phyloP scores from a whole-genome alignment of 192 early-diverging fungal genomes.

The Umbelopsis vinacea region DNA sequence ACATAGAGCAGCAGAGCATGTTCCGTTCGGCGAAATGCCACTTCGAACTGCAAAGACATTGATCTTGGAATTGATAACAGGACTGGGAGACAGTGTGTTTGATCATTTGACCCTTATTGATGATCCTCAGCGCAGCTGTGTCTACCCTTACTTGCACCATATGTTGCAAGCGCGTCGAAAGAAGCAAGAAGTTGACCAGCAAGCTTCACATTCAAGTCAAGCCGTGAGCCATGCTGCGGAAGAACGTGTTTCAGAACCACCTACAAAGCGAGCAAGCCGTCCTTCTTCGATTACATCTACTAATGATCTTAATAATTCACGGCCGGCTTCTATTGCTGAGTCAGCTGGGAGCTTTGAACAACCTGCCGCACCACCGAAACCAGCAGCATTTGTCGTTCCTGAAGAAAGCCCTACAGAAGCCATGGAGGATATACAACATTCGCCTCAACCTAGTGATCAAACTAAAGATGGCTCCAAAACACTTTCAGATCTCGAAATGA shows the following conservation, averaged over 20 bases:
- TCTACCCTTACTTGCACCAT: conserved; percentile 67
- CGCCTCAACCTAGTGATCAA: not conserved
- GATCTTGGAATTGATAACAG: conserved; percentile 73
- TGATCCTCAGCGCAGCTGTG: conserved; percentile 63
- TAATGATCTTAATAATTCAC: conserved; percentile 8
- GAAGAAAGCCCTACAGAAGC: not conserved
- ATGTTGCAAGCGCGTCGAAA: conserved; percentile 56
- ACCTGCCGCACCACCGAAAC: conserved; percentile 8
- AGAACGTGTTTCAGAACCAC: conserved; percentile 8
- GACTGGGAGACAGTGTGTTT: conserved; percentile 64
- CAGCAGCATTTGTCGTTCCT: conserved; percentile 29
- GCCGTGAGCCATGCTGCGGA: not conserved
- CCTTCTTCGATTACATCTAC: conserved; percentile 26
- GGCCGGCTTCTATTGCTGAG: conserved; percentile 1
- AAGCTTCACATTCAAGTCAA: conserved; percentile 4
- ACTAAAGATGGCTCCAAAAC: conserved; percentile 9
- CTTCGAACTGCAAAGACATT: conserved; percentile 95
- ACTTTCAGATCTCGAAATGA: conserved; percentile 62
- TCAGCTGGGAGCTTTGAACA: not conserved
- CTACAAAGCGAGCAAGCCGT: not conserved
- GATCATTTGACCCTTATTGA: conserved; percentile 65
- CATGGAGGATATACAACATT: conserved; percentile 35
- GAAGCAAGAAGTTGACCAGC: conserved; percentile 32
- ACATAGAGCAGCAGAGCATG: conserved; percentile 69
- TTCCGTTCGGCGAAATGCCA: conserved; percentile 89